Evolutionary conservation across 1,139 yeast genomes (phyloP), one percentile per base, ranked within the genome.

Genomic region (Diutina rugosa): DNA sequence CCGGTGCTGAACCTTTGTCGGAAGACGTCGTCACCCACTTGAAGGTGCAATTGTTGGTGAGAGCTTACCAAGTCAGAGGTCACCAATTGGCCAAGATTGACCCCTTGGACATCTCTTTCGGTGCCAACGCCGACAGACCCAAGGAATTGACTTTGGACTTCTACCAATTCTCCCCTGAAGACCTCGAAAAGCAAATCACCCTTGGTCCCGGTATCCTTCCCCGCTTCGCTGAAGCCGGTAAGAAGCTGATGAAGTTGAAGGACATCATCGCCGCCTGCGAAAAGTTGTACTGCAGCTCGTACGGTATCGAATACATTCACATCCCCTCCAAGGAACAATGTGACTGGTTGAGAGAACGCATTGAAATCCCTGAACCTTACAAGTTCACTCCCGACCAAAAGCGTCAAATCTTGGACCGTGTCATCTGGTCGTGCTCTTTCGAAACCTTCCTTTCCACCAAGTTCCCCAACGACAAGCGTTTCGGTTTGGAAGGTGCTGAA

Each of bases 11-110:
- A 35, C 58, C 57, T 54, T 63, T 62, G 60, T 67, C 76, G 59
- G 84, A 82, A 65, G 90, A 86, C 63, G 90, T 93, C 57, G 80
- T 89, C 63, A 80, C 90, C 61, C 99, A 95, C 71, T 82, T 93
- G 78, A 95, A 93, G 73, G 95, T 90, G 29, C 99, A 93, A 79
- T 82, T 93, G 64, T 79, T 93, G 65, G 98, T 95, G 60, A 88
- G 99, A 72, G 99, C 99, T 52, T 95, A 91, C 75, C 99, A 93
- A 76, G 99, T 93, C 56, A 85, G 98, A 72, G 99, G 99, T 62
- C 99, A 93, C 72, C 88, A 85, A 71, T 90, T 89, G 76, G 97
- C 99, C 55, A 87, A 85, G 67, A 86, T 91, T 60, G 99, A 93
- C 72, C 99, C 99, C 18, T 78, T 93, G 68, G 95, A 88, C 46